These are phyloP conservation scores for Solanum rostratum DNA, from an alignment of 257 asterid genomes.

Conservation along the genomic window DNA sequence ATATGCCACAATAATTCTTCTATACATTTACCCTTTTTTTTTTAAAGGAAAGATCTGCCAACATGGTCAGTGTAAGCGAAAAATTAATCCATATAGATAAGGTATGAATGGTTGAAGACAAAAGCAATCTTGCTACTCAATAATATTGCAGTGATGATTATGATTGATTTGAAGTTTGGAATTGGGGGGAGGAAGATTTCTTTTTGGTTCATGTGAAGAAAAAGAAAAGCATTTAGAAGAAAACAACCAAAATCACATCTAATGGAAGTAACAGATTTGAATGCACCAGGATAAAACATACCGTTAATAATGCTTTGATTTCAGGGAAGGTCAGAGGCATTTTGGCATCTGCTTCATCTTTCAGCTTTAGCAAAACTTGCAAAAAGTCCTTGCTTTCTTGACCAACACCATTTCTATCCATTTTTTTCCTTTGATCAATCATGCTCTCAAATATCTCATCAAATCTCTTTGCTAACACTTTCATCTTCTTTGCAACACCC, in stretches of 20 bases:
- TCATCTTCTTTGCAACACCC: too few relatives aligned
- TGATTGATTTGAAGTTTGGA: background rate
- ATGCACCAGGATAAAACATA: background rate
- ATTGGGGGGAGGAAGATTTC: background rate
- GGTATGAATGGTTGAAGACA: background rate
- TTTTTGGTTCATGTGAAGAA: background rate
- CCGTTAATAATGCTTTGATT: conserved; percentile 68
- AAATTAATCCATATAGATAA: background rate
- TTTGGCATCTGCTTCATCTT: conserved; percentile 37
- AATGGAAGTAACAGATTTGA: background rate
- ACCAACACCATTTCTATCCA: background rate
- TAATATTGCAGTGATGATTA: background rate
- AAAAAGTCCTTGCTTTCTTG: conserved; percentile 40
- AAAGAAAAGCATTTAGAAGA: background rate
- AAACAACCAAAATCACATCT: background rate
- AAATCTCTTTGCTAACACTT: too few relatives aligned
- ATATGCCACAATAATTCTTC: too few relatives aligned
- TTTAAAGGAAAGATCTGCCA: too few relatives aligned
- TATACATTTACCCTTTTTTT: too few relatives aligned
- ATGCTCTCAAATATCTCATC: too few relatives aligned
- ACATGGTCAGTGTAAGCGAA: background rate
- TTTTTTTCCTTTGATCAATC: too few relatives aligned
- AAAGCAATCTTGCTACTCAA: background rate
- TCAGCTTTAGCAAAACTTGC: conserved; percentile 41
- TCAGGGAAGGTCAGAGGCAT: conserved; percentile 41